These are phyloP conservation scores for Saturnispora zaruensis DNA, from an alignment of 805 yeast species.

Conservation along the genomic window DNA sequence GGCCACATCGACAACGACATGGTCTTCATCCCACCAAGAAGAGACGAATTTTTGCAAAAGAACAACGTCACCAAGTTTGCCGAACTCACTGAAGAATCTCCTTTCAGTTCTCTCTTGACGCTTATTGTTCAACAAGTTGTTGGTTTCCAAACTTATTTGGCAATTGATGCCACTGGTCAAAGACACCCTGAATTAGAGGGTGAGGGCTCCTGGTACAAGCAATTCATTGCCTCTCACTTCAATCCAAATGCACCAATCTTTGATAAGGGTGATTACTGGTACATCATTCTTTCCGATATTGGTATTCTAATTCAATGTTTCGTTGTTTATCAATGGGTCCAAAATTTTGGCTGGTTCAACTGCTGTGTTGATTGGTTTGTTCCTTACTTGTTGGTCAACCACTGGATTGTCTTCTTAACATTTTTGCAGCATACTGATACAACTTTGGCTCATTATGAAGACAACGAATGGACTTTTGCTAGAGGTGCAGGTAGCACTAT, in stretches of 20 bases:
- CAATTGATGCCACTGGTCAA: slow-evolving; percentile 52
- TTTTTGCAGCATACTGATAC: slow-evolving; percentile 57
- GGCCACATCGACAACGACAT: slow-evolving; percentile 53
- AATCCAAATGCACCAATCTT: slow-evolving; percentile 48
- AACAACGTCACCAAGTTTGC: slow-evolving; percentile 28
- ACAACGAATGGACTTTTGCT: slow-evolving; percentile 52
- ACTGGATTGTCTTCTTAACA: slow-evolving; percentile 58
- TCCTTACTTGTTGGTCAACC: slow-evolving; percentile 54
- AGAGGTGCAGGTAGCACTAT: slow-evolving; percentile 62
- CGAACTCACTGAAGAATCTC: slow-evolving; percentile 48
- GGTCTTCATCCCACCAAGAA: slow-evolving; percentile 51
- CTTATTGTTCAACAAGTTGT: slow-evolving; percentile 48
- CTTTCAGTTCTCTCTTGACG: slow-evolving; percentile 36
- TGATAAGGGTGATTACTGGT: slow-evolving; percentile 48
- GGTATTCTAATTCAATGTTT: slow-evolving; percentile 40
- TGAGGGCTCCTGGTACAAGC: slow-evolving; percentile 24
- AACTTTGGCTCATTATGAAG: slow-evolving; percentile 49
- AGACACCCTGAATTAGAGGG: slow-evolving; percentile 29
- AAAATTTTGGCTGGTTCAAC: slow-evolving; percentile 40
- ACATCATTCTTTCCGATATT: slow-evolving; percentile 44
- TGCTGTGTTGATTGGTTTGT: slow-evolving; percentile 47
- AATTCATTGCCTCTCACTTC: slow-evolving; percentile 41
- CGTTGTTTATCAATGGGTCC: slow-evolving; percentile 45
- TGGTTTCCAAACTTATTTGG: slow-evolving; percentile 44
- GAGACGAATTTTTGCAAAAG: slow-evolving; percentile 34